Base-by-base conservation (phyloP, 1,139 yeast genomes). In the Pichiaceae sp. region DNA sequence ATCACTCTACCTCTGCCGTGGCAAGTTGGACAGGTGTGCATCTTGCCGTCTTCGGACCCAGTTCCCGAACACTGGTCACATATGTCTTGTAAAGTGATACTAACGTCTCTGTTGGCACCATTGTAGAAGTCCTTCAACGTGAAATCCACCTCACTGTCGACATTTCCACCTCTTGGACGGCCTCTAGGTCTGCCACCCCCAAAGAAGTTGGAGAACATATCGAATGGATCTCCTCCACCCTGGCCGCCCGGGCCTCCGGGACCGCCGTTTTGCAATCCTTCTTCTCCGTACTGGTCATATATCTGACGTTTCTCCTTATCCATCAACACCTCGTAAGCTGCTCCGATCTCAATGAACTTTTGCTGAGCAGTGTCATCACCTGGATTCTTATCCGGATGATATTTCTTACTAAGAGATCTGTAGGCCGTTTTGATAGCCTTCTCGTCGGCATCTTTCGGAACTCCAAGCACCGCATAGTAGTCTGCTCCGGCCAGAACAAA, bases 351-450 rank as follows among this genome's bases (percentile, higher is more conserved):
- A 37, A 91, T 79, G 59, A 87, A 91, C 59, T 74, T 80, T 40
- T 81, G 80, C 46, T 84, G 89, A 2, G 96, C 95, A 31, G 72
- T 80, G 17, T 84, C 91, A 46, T 80, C 75, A 7, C 78, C 80
- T 4, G 68, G 81, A 53, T 91, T 91, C 64, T 93, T 91, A 59
- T 91, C 98, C 1, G 98, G 98, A 55, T 91, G 98, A 59, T 75
- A 87, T 53, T 84, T 85, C 57, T 87, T 82, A 47, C 93, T 80
- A 46, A 91, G 65, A 42, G 75, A 75, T 48, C 96, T 64, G 59
- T 89, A 91, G 0, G 97, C 96, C 43, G 78, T 75, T 56, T 85
- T 86, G 63, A 91, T 84, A 41, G 89, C 89, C 48, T 74, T 78
- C 19, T 84, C 95, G 37, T 70, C 70, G 0, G 96, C 95, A 46